Base-by-base conservation (phyloP, 768 basidiomycete species). In the Nidularia pulvinata region DNA sequence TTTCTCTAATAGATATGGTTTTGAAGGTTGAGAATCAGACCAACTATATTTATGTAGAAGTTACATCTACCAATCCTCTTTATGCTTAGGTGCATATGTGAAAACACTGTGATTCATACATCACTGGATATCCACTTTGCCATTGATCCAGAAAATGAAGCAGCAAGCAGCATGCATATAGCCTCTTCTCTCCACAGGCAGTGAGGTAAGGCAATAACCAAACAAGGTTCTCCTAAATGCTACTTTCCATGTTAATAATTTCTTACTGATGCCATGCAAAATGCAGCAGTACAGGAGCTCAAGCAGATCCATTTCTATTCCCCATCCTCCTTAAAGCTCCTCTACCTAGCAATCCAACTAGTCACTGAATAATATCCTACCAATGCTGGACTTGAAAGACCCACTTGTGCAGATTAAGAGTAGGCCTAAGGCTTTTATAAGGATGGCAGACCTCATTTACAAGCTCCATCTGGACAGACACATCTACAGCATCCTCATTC, bases 401-500 rank as follows among this genome's bases (percentile, higher is more conserved):
- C 55, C 59, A n/a, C 42, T 54, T 14, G 52, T 60, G 33, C 57
- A 60, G 49, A 49, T 60, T 7, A 58, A 60, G 48, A 52, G 59
- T 56, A 13, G 11, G 59, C 25, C 2, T 30, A 4, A 30, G 25
- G 25, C 3, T 30, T 25, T 25, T 25, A 25, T n/a, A n/a, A 25
- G 25, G 25, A 30, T 30, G 25, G 25, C 25, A 30, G 4, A 30
- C 25, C 25, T 30, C 25, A 30, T 30, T 30, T 30, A 30, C 25
- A 30, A 30, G 4, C 4, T 30, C 25, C 25, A 30, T 30, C 25
- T 4, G 25, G 25, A 50, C 44, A 74, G 72, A 72, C 45, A 65
- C 69, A 14, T 62, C 64, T 11, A 61, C 62, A 32, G 61, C 69
- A 51, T 74, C 69, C 56, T 67, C 68, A 35, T 61, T 65, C 13